phyloP scores from a whole-genome alignment of 1,284 basidiomycete species.

The Cryptococcus neoformans region DNA sequence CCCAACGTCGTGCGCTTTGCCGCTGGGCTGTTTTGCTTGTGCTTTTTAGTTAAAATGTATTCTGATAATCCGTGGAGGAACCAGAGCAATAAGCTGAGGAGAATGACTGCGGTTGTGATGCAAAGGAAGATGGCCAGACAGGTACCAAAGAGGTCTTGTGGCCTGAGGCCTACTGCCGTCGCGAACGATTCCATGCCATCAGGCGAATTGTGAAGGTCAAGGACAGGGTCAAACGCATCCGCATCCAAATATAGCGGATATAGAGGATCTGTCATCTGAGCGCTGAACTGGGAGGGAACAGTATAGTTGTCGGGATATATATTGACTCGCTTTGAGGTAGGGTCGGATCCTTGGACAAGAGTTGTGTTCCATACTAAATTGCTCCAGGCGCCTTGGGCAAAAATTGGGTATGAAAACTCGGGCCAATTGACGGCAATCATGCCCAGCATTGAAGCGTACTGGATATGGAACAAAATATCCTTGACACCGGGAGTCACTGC shows the following conservation, averaged over 20 bases:
- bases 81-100: slow-evolving; percentile 70
- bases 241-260: slow-evolving; percentile 77
- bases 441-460: slow-evolving; percentile 67
- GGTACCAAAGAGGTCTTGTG: slow-evolving; percentile 78
- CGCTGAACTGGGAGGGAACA: slow-evolving; percentile 63
- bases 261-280: slow-evolving; percentile 64
- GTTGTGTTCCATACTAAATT: slow-evolving; percentile 80
- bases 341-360: slow-evolving; percentile 56
- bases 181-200: slow-evolving; percentile 75
- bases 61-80: slow-evolving; percentile 56
- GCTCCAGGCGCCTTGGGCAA: slow-evolving; percentile 83
- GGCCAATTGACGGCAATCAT: slow-evolving; percentile 97
- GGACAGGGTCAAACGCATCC: slow-evolving; percentile 52
- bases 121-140: slow-evolving; percentile 78
- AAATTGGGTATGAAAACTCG: slow-evolving; percentile 79
- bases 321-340: slow-evolving; percentile 59
- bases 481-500: slow-evolving; percentile 86
- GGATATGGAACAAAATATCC: slow-evolving; percentile 88
- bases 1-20: slow-evolving; percentile 15
- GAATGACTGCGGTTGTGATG: slow-evolving; percentile 68
- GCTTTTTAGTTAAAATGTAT: slow-evolving; percentile 11
- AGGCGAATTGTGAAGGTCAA: slow-evolving; percentile 35
- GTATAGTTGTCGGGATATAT: slow-evolving; percentile 56
- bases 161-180: slow-evolving; percentile 71
- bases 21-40: slow-evolving; percentile 3